A percentile compares a stretch with the other conserved stretches of the same genome.
Evolutionary conservation across 805 yeast genomes (phyloP).

Genomic region (Metschnikowia colocasiae): DNA sequence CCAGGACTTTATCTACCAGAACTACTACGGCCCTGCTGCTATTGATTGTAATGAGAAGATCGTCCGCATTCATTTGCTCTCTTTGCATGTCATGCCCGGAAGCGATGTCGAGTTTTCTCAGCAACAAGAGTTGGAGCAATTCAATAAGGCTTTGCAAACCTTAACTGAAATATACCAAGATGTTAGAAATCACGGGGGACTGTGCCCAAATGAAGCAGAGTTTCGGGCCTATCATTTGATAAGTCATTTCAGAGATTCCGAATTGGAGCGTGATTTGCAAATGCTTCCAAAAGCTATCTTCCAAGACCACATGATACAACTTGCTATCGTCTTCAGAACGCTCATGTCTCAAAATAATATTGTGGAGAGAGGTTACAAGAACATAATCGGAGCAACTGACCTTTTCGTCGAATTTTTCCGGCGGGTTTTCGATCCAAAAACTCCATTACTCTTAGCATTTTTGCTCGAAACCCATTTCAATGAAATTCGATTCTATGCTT

Average conservation of each 20-base stretch:
- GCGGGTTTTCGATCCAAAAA: slow-evolving; percentile 40
- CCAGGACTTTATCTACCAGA: slow-evolving; percentile 95
- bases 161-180: slow-evolving; percentile 83
- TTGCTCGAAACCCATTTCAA: slow-evolving; percentile 76
- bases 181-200: slow-evolving; percentile 63
- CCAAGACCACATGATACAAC: slow-evolving; percentile 54
- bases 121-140: slow-evolving; percentile 94
- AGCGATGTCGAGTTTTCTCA: slow-evolving; percentile 69
- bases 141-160: slow-evolving; percentile 87
- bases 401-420: slow-evolving; percentile 63
- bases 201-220: slow-evolving; percentile 84
- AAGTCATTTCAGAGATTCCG: slow-evolving; percentile 80
- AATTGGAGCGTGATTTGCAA: slow-evolving; percentile 73
- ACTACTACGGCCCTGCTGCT: slow-evolving; percentile 90
- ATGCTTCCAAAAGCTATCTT: slow-evolving; percentile 57
- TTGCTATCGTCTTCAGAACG: slow-evolving; percentile 68
- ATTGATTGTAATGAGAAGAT: slow-evolving; percentile 89
- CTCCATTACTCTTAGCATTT: slow-evolving; percentile 69
- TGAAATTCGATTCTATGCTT: slow-evolving; percentile 70
- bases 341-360: slow-evolving; percentile 60
- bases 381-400: slow-evolving; percentile 53
- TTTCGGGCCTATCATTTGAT: slow-evolving; percentile 84
- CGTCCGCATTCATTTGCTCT: slow-evolving; percentile 79
- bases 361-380: slow-evolving; percentile 50
- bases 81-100: slow-evolving; percentile 83